Evolutionary conservation across 2,329 filamentous ascomycete species (phyloP), one percentile per base, ranked within the genome.

Genomic region (Pseudogymnoascus sp.): DNA sequence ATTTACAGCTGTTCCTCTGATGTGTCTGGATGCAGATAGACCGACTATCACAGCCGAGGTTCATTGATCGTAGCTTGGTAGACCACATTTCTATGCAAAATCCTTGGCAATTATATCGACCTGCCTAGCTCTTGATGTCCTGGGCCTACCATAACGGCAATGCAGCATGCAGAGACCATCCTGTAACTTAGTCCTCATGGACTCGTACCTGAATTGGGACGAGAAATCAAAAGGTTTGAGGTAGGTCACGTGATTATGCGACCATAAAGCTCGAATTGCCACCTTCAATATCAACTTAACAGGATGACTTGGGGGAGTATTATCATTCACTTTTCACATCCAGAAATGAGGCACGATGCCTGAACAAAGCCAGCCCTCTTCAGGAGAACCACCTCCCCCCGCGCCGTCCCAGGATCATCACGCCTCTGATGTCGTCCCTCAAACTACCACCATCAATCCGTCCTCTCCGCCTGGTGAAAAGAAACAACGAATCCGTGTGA

Each of bases 401-500:
- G 24, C 35, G 24, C 31, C 40, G 5, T 53, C 46, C 14, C 26
- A 62, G n/a, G 26, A 65, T 2, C 59, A 65, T 2, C 59, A 63
- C 28, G 31, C 60, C 41, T 62, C 46, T n/a, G 46, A 53, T 16
- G 26, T 31, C 50, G 71, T 71, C 70, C 71, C 71, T 65, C 69
- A 69, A 37, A 69, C 40, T 3, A 26, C 22, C 12, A 26, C 43
- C 14, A 31, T 26, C 46, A 6, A 19, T 19, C 19, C 26, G 7
- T 28, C 46, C 26, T 31, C 46, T 6, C 14, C 26, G 2, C n/a
- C 46, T 8, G 46, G 31, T 6, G 46, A 31, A 31, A 53, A 31
- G 46, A 53, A 10, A 31, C 46, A 53, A 10, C 62, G 56, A 3
- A 70, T 74, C 12, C 68, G 68, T 6, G 64, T 72, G 28, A 74